These are phyloP conservation scores for Rhodotorula kratochvilovae DNA, from an alignment of 768 basidiomycete genomes.

Conservation along the genomic window DNA sequence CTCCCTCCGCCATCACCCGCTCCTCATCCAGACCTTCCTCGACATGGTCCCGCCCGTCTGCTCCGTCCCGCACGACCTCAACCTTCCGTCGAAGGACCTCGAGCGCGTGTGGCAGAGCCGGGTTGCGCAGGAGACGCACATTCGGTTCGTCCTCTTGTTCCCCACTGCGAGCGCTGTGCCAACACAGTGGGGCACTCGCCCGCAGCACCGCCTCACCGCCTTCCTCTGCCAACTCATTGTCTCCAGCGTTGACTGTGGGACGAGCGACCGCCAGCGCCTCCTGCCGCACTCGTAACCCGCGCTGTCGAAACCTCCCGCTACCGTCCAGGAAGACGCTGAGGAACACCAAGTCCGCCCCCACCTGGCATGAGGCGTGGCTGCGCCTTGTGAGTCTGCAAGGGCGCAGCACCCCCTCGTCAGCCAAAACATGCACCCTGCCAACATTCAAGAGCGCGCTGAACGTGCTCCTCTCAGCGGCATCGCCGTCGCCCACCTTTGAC, in stretches of 20 bases:
- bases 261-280: background rate
- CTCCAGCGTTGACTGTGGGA: background rate
- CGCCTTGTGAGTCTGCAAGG: background rate
- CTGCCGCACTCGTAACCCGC: background rate
- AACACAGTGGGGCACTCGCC: too few species aligned
- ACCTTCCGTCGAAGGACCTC: background rate
- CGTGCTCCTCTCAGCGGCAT: background rate
- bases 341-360: background rate
- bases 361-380: background rate
- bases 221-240: constrained; percentile 16
- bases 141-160: background rate
- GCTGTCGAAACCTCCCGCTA: background rate
- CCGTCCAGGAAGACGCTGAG: background rate
- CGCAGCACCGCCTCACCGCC: background rate
- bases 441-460: constrained; percentile 1
- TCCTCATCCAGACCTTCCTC: background rate
- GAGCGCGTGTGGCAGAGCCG: background rate
- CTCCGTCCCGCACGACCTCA: background rate
- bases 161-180: too few species aligned
- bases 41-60: too few species aligned
- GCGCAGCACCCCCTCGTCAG: background rate
- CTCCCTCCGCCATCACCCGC: background rate
- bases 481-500: background rate
- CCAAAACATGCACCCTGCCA: background rate
- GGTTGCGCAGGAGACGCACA: background rate